Evolutionary conservation across 768 basidiomycete genomes (phyloP).

Genomic region (Tricholoma furcatifolium): DNA sequence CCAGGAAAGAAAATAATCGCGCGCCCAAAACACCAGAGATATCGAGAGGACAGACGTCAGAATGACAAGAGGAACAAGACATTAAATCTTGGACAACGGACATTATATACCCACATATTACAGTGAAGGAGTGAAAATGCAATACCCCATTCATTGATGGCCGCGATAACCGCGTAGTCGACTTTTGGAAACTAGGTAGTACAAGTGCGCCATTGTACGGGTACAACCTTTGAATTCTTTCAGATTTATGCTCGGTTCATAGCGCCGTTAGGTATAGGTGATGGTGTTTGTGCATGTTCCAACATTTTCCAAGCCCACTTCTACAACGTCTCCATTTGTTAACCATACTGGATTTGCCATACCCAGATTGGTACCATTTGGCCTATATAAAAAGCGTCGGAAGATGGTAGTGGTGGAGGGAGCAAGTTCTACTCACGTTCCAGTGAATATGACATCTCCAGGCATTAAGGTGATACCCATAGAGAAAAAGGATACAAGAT

Average conservation of each 20-base stretch:
- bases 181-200: no score
- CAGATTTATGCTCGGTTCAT: not conserved
- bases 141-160: no score
- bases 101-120: no score
- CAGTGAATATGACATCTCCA: slow-evolving; percentile 44
- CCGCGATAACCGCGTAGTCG: no score
- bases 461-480: slow-evolving; percentile 43
- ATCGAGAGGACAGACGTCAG: no score
- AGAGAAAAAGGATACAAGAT: slow-evolving; percentile 40
- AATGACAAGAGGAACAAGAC: no score
- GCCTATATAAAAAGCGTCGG: slow-evolving; percentile 9
- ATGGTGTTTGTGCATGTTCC: slow-evolving; percentile 24
- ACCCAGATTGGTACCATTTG: slow-evolving; percentile 19
- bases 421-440: slow-evolving; percentile 30
- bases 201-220: no score
- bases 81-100: no score
- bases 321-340: slow-evolving; percentile 24
- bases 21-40: no score
- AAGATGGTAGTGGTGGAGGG: not conserved
- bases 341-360: slow-evolving; percentile 24
- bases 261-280: slow-evolving; percentile 10
- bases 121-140: not conserved
- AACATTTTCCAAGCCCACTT: slow-evolving; percentile 25
- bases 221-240: not conserved
- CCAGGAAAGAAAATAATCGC: no score